phyloP scores from a whole-genome alignment of 139 green algal genomes.

The Chlorella sp. region DNA sequence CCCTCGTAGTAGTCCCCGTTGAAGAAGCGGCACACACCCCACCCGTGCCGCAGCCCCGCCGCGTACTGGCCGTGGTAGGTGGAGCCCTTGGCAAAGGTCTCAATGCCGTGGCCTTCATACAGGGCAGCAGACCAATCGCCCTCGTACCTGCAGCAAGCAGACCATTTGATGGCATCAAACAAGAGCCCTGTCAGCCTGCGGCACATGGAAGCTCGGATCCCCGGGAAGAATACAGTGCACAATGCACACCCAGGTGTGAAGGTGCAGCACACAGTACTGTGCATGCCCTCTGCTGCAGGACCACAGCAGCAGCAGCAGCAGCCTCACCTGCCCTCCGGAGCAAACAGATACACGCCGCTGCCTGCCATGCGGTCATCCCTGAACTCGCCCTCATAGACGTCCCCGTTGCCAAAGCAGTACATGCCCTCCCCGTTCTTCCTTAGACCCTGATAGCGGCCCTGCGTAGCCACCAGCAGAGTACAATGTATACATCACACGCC shows the following conservation, averaged over 20 bases:
- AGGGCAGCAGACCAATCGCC: slow-evolving; percentile 47
- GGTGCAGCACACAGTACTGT: no score
- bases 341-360: slow-evolving; percentile 56
- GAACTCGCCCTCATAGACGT: slow-evolving; percentile 67
- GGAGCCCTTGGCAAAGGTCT: slow-evolving; percentile 59
- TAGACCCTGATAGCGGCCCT: slow-evolving; percentile 44
- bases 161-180: no score
- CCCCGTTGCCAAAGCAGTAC: slow-evolving; percentile 58
- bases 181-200: no score
- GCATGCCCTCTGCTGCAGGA: no score
- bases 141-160: no score
- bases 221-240: no score
- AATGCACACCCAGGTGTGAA: no score
- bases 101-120: slow-evolving; percentile 51
- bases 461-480: background rate
- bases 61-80: slow-evolving; percentile 49
- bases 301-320: no score
- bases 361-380: slow-evolving; percentile 58
- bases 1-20: slow-evolving; percentile 69
- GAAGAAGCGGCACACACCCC: slow-evolving; percentile 56
- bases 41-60: slow-evolving; percentile 48
- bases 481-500: no score
- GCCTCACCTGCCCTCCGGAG: no score
- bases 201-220: no score
- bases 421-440: slow-evolving; percentile 58